A percentile compares a stretch with the other conserved stretches of the same genome.
Conservation (phyloP, 2,329 filamentous ascomycete species). For the Graphilbum fragrans region DNA sequence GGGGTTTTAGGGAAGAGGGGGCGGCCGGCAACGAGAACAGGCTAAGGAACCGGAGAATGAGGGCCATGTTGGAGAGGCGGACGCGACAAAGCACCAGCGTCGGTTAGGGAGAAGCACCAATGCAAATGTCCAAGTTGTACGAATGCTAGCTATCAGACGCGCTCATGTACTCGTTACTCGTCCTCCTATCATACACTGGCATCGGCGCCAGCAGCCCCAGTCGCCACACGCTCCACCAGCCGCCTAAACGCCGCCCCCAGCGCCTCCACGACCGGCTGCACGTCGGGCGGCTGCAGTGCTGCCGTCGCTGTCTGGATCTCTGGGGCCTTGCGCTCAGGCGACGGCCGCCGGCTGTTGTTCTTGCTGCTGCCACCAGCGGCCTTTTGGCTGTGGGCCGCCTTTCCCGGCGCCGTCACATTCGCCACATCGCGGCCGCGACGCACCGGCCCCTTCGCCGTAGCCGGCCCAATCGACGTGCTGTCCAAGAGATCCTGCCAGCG, state of each 20-base stretch:
- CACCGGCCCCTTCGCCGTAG: conserved; percentile 34
- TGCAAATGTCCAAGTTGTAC: too few species aligned
- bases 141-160: too few species aligned
- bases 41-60: too few species aligned
- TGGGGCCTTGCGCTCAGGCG: not conserved
- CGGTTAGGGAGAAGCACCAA: too few species aligned
- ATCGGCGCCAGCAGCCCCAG: too few species aligned
- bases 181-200: too few species aligned
- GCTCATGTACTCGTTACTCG: too few species aligned
- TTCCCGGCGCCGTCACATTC: conserved; percentile 12
- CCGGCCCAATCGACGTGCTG: conserved; percentile 49
- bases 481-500: conserved; percentile 64
- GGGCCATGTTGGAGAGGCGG: too few species aligned
- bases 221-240: too few species aligned
- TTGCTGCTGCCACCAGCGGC: not conserved
- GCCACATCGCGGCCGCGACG: conserved; percentile 42
- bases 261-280: not conserved
- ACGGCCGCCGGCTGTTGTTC: not conserved
- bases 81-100: too few species aligned
- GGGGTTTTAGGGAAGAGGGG: too few species aligned
- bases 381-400: conserved; percentile 11
- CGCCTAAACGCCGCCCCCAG: not conserved
- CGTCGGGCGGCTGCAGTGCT: conserved; percentile 1
- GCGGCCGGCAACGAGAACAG: too few species aligned
- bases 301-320: not conserved